These are phyloP conservation scores for Fomitopsis pinicola DNA, from an alignment of 1,284 basidiomycete species.

Conservation along the genomic window DNA sequence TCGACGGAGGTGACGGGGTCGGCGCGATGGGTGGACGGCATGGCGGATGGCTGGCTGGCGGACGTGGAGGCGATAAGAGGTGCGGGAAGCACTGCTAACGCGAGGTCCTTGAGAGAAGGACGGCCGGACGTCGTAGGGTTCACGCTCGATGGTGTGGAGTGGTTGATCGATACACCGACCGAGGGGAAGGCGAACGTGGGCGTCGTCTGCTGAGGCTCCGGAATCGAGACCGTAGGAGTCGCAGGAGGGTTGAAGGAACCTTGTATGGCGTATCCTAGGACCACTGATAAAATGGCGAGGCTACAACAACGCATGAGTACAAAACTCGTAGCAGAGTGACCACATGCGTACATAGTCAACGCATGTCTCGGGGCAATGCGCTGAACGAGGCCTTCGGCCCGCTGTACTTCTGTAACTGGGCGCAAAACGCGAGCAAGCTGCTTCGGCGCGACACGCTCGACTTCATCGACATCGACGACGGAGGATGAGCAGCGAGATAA, in stretches of 20 bases:
- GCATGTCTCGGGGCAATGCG: conserved; percentile 42
- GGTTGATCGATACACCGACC: conserved; percentile 12
- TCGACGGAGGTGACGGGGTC: not conserved
- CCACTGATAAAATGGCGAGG: conserved; percentile 60
- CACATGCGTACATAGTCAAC: conserved; percentile 53
- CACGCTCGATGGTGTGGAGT: conserved; percentile 30
- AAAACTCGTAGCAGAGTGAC: conserved; percentile 7
- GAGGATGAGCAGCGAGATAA: conserved; percentile 31
- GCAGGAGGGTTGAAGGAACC: conserved; percentile 38
- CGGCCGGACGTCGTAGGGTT: conserved; percentile 30
- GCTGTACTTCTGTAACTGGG: conserved; percentile 29
- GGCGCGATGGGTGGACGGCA: not conserved
- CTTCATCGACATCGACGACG: conserved; percentile 43
- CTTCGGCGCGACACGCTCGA: conserved; percentile 38
- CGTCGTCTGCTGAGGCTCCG: conserved; percentile 3
- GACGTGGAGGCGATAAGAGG: conserved; percentile 33
- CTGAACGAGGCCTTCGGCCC: conserved; percentile 4
- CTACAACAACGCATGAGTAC: conserved; percentile 31
- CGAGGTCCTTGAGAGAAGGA: conserved; percentile 50
- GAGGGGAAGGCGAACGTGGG: conserved; percentile 13
- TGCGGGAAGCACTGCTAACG: conserved; percentile 50
- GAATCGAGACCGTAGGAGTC: conserved; percentile 1
- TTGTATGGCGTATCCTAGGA: conserved; percentile 62
- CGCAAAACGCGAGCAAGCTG: conserved; percentile 43
- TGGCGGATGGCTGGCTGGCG: conserved; percentile 3